These are phyloP conservation scores for Raphanus hybrid DNA, from an alignment of 441 rosid species.

Conservation along the genomic window DNA sequence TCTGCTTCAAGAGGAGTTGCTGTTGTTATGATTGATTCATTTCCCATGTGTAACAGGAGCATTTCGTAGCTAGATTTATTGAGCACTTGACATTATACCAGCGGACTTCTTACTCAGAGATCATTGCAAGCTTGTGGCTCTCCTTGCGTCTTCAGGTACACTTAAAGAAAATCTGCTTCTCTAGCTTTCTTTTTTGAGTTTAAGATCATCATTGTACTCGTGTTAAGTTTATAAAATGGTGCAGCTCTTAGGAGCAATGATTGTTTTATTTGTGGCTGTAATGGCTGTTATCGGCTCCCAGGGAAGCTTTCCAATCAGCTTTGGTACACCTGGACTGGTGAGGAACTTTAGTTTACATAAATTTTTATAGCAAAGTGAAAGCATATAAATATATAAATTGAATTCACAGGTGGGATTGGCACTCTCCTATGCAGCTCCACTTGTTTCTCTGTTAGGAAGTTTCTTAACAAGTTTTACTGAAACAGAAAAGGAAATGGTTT, in stretches of 20 bases:
- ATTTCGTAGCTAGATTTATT: conserved; percentile 65
- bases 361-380: background rate
- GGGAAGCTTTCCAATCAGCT: conserved; percentile 69
- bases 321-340: conserved; percentile 98
- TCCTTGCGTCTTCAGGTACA: conserved; percentile 96
- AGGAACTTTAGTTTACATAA: conserved; percentile 15
- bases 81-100: conserved; percentile 74
- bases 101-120: conserved; percentile 84
- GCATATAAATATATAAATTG: conserved; percentile 2
- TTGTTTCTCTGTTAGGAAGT: conserved; percentile 85
- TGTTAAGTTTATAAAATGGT: conserved; percentile 16
- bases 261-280: conserved; percentile 75
- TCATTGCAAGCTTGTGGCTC: conserved; percentile 93
- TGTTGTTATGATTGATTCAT: conserved; percentile 4
- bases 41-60: conserved; percentile 50
- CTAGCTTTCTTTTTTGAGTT: conserved; percentile 1
- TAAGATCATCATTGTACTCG: conserved; percentile 15
- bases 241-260: conserved; percentile 81
- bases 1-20: background rate
- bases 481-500: conserved; percentile 98
- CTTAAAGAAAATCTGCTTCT: background rate
- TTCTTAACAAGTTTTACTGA: conserved; percentile 95
- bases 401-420: conserved; percentile 88
- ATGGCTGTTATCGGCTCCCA: conserved; percentile 85
- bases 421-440: conserved; percentile 91